phyloP scores from a whole-genome alignment of 192 early-diverging fungal species.

The Chytriomyces sp. region DNA sequence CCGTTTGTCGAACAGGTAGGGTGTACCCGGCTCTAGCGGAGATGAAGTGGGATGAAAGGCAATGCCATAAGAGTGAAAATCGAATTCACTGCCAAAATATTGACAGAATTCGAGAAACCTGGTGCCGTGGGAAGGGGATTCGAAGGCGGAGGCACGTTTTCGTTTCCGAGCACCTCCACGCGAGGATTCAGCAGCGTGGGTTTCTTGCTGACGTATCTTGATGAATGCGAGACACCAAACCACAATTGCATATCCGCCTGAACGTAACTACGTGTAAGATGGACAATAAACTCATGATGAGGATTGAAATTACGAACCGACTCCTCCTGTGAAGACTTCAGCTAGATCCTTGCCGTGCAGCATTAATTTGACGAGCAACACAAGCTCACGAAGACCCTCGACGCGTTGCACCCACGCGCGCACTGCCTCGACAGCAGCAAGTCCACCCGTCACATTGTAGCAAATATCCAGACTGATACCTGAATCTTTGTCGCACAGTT shows the following conservation, averaged over 20 bases:
- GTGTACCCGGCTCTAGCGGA: background rate
- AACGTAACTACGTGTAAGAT: background rate
- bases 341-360: background rate
- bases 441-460: background rate
- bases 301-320: constrained; percentile 13
- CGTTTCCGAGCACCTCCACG: background rate
- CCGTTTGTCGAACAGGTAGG: background rate
- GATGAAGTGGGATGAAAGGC: background rate
- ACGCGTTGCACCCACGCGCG: constrained; percentile 1
- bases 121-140: background rate
- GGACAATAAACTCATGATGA: background rate
- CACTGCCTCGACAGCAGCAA: constrained; percentile 9
- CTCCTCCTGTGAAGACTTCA: constrained; percentile 24
- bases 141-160: background rate
- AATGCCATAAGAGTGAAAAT: constrained; percentile 1
- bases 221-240: constrained; percentile 11
- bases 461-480: constrained; percentile 20
- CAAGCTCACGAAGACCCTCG: constrained; percentile 10
- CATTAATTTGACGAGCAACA: constrained; percentile 21
- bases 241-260: constrained; percentile 19
- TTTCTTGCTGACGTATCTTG: background rate
- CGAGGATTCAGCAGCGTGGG: background rate
- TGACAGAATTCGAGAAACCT: constrained; percentile 19
- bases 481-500: constrained; percentile 6
- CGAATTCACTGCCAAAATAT: constrained; percentile 10